Evolutionary conservation across 176 grass and related monocot genomes (phyloP), one percentile per base, ranked within the genome.

Genomic region (Phragmites australis): DNA sequence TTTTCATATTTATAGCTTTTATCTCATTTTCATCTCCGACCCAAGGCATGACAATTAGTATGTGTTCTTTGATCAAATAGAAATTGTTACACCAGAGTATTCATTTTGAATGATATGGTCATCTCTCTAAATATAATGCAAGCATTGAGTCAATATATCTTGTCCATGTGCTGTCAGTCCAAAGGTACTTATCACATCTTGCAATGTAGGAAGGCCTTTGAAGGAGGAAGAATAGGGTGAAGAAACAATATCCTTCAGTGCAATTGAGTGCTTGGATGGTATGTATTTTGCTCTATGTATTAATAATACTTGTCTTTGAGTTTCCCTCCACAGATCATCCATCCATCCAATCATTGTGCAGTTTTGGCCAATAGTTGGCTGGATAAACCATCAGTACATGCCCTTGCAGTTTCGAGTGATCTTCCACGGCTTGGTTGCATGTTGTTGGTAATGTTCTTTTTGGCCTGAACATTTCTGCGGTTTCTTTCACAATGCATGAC

Each of bases 231-330:
- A 68, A 60, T 29, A 92, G 86, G 87, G 85, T 94, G 1, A 92
- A 77, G 87, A 97, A 94, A 62, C 85, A 94, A 43, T 94, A 97
- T 82, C 89, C 88, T 30, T 92, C 94, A 11, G 91, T 97, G 58
- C 94, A 97, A 26, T 82, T 97, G 85, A 90, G 89, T 64, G 79
- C 94, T 78, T 97, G 94, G 92, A 97, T 90, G 94, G 94, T 94
- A 82, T 11, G 63, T 45, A 62, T 37, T 71, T 72, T 65, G 18
- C 12, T 56, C 64, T 32, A 12, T 22, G 4, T 3, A 23, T 51
- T n/a, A 10, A 19, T 70, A 47, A 19, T 70, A 47, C 10, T 34
- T 85, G 18, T 42, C 16, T 59, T 68, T 47, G 8, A 11, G 47
- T 18, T 57, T 61, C 19, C 14, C 17, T 62, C 26, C 43, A 60